Base-by-base conservation (phyloP, 1,139 yeast species). In the Geotrichum reessii region DNA sequence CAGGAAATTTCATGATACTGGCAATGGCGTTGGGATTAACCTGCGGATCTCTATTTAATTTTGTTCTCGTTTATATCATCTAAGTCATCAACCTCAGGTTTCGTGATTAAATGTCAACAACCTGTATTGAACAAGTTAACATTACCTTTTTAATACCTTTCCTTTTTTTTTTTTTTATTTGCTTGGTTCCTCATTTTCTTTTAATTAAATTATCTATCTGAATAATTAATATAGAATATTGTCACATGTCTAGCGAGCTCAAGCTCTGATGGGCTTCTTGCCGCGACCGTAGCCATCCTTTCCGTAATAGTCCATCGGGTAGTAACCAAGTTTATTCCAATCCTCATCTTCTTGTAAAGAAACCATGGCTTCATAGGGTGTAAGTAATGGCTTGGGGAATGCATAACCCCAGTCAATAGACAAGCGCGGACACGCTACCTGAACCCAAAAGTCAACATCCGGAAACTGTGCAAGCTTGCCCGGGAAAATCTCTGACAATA, bases 331-430 rank as follows among this genome's bases (percentile, higher is more conserved):
- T 27, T 80, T 80, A 50, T 74, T 77, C 83, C 96, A 90, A 74
- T 80, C 81, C 48, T 77, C 75, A 67, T 91, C 97, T 57, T 84
- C 78, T 9, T 82, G 86, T 66, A 93, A 73, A 79, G 91, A 81
- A 3, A 92, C 96, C 91, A 89, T 91, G 0, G 97, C 92, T 69
- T 93, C 99, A 71, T 95, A 93, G 0, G 99, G 99, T 0, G 99
- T 92, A 59, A 93, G 74, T 52, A 93, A 76, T 0, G 99, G 99
- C 69, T 87, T 88, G 60, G 85, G 84, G 69, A 93, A 93, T 0
- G 99, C 99, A 71, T 95, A 93, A 0, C 99, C 99, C 99, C 99
- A 93, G 71, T 93, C 99, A 50, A 93, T 93, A 1, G 97, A 89
- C 56, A 93, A 76, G 65, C 99, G 78, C 0, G 99, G 99, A 71